Evolutionary conservation across 148 eudicot genomes (phyloP).

Genomic region (Fagopyrum homotropicum): DNA sequence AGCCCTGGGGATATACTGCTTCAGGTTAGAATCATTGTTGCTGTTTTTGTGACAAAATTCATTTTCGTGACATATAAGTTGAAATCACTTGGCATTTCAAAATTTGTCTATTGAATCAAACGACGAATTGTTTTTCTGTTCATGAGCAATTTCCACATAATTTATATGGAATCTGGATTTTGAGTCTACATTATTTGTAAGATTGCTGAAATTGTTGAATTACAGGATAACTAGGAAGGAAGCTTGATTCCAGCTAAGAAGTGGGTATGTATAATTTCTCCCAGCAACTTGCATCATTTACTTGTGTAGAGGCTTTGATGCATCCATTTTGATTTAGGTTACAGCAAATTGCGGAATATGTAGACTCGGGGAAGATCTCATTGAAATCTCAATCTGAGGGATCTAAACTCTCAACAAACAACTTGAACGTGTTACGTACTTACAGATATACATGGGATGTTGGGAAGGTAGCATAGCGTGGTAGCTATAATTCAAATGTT

Average conservation of each 20-base stretch:
- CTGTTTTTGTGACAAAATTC: not conserved
- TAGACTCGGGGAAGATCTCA: not conserved
- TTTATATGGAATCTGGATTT: not conserved
- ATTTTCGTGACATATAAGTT: not conserved
- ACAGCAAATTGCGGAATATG: not conserved
- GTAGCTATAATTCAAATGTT: not conserved
- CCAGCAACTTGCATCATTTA: not conserved
- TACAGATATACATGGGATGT: not conserved
- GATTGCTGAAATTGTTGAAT: not conserved
- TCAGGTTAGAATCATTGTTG: constrained; percentile 44
- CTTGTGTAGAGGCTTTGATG: not conserved
- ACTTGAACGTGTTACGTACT: not conserved
- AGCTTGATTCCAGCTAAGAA: constrained; percentile 34
- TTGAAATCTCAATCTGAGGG: not conserved
- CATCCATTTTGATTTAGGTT: not conserved
- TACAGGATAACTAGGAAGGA: constrained; percentile 72
- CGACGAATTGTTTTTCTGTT: not conserved
- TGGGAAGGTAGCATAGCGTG: not conserved
- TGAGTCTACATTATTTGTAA: not conserved
- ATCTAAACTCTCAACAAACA: not conserved
- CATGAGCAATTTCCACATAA: not conserved
- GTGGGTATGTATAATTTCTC: not conserved
- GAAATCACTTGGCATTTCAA: not conserved
- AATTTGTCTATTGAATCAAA: not conserved
- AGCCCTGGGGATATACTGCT: constrained; percentile 80